These are phyloP conservation scores for Candida anutae DNA, from an alignment of 1,139 yeast species.

Conservation along the genomic window DNA sequence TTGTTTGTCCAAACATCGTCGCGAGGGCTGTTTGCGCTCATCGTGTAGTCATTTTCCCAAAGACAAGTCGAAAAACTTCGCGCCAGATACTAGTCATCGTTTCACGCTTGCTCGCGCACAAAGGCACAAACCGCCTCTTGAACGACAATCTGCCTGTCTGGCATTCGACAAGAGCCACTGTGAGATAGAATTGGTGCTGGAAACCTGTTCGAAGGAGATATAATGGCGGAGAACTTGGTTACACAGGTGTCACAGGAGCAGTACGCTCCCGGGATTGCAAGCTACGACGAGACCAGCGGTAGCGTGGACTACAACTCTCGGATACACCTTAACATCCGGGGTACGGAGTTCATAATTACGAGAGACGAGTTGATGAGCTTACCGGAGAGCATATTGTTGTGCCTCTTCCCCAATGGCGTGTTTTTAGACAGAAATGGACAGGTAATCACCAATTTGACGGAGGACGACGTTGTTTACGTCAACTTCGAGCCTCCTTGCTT, in stretches of 20 bases:
- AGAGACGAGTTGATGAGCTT: conserved; percentile 84
- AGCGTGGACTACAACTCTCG: conserved; percentile 52
- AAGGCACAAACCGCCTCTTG: too few relatives aligned
- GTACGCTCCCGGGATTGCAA: conserved; percentile 11
- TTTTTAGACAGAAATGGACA: conserved; percentile 68
- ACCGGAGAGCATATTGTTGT: conserved; percentile 83
- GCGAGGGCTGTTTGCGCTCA: too few relatives aligned
- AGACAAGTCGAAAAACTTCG: too few relatives aligned
- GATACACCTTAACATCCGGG: conserved; percentile 62
- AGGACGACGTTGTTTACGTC: conserved; percentile 68
- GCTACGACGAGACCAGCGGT: conserved; percentile 15
- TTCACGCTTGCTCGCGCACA: too few relatives aligned
- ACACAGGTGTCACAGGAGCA: conserved; percentile 57
- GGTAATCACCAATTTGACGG: conserved; percentile 69
- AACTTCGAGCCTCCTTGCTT: conserved; percentile 85
- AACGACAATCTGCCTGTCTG: too few relatives aligned
- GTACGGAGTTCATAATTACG: conserved; percentile 57
- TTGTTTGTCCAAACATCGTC: conserved; percentile 2
- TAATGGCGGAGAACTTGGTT: conserved; percentile 40
- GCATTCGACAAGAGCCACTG: too few relatives aligned
- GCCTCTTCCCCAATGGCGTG: conserved; percentile 87
- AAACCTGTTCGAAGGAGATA: conserved; percentile 5
- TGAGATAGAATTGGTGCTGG: too few relatives aligned
- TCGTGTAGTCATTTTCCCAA: too few relatives aligned
- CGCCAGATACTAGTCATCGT: too few relatives aligned